A percentile compares a stretch with the other conserved stretches of the same genome.
Evolutionary conservation across 257 asterid species (phyloP).

Genomic region (Scutellaria minor): DNA sequence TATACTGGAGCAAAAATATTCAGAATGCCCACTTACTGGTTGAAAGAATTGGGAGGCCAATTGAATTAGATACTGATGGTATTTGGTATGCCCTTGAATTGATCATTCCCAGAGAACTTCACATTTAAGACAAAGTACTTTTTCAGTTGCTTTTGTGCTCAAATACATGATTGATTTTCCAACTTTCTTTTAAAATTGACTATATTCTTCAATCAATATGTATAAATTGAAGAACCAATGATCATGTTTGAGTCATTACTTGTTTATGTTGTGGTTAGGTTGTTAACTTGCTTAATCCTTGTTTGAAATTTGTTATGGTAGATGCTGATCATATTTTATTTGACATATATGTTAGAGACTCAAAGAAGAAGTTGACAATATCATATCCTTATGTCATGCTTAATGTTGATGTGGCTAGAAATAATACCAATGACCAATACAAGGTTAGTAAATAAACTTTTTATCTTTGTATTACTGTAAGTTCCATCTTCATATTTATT

Average conservation of each 20-base stretch:
- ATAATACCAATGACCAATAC: conserved; percentile 96
- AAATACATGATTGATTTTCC: conserved; percentile 26
- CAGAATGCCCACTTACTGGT: conserved; percentile 97
- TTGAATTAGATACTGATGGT: conserved; percentile 98
- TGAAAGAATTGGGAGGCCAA: conserved; percentile 97
- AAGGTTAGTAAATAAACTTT: conserved; percentile 60
- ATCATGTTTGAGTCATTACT: conserved; percentile 29
- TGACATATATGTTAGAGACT: conserved; percentile 62
- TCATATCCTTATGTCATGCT: conserved; percentile 99
- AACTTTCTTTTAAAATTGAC: conserved; percentile 8
- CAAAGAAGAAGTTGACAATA: conserved; percentile 79
- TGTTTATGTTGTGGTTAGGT: conserved; percentile 16
- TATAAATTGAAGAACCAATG: conserved; percentile 26
- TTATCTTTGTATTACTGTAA: conserved; percentile 24
- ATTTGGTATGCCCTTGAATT: conserved; percentile 94
- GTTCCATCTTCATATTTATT: conserved; percentile 15
- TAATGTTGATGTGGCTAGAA: conserved; percentile 95
- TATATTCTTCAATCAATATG: conserved; percentile 32
- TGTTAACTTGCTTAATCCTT: conserved; percentile 30
- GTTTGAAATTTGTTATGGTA: conserved; percentile 29
- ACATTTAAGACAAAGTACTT: conserved; percentile 83
- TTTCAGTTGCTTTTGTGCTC: conserved; percentile 12
- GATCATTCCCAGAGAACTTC: conserved; percentile 96
- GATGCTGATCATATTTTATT: conserved; percentile 40
- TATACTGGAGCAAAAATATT: conserved; percentile 96